Conservation (phyloP, 2,329 filamentous ascomycete genomes). For the Penicillium sp. region DNA sequence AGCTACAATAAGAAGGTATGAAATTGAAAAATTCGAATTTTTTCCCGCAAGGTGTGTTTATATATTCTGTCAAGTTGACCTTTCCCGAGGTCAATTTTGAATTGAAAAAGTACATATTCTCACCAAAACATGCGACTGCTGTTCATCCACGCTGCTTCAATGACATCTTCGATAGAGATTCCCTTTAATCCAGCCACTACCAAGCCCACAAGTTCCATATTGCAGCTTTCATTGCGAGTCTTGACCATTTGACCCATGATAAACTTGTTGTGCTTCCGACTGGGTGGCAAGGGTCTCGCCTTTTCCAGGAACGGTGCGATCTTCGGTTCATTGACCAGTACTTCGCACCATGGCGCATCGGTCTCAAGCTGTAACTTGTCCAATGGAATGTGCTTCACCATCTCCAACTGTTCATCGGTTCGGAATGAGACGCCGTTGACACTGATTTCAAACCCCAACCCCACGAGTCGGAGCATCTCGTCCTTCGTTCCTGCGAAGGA, state of each 20-base stretch:
- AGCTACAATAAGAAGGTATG: too few relatives aligned
- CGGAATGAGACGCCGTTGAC: slow-evolving; percentile 55
- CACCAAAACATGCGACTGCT: slow-evolving; percentile 36
- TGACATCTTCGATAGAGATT: slow-evolving; percentile 45
- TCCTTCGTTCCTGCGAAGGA: slow-evolving; percentile 75
- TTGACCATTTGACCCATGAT: slow-evolving; percentile 51
- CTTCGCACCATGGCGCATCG: slow-evolving; percentile 53
- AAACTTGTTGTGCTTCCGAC: slow-evolving; percentile 55
- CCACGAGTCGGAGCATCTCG: slow-evolving; percentile 44
- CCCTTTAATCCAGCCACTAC: slow-evolving; percentile 54
- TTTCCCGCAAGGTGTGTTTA: too few relatives aligned
- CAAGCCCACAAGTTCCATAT: slow-evolving; percentile 49
- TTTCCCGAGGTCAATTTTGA: too few relatives aligned
- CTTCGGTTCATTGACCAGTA: slow-evolving; percentile 40
- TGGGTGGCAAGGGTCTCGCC: slow-evolving; percentile 39
- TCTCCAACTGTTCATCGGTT: slow-evolving; percentile 41
- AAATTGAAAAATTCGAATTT: too few relatives aligned
- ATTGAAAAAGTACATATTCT: not conserved
- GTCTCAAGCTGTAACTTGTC: slow-evolving; percentile 50
- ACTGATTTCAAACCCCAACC: slow-evolving; percentile 46
- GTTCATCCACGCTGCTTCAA: slow-evolving; percentile 41
- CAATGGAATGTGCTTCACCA: slow-evolving; percentile 46
- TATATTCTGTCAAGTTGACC: too few relatives aligned
- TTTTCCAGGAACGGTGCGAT: slow-evolving; percentile 45
- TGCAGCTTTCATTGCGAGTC: slow-evolving; percentile 51